Conservation (phyloP, 179 eudicot genomes). For the Beta corolliflora region DNA sequence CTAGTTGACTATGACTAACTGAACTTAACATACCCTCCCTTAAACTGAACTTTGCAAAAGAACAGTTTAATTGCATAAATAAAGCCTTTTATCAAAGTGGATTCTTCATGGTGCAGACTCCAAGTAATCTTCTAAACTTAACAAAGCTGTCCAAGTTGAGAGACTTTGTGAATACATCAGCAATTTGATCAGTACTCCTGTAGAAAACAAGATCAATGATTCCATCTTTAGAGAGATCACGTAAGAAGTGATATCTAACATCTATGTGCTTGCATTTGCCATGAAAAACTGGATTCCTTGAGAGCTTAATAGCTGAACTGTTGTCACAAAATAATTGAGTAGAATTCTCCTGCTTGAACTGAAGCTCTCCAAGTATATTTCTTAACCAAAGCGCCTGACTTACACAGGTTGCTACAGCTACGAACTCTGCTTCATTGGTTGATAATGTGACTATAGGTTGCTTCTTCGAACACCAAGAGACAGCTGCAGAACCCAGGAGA, state of each 20-base stretch:
- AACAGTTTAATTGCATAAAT: background rate
- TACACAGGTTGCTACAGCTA: background rate
- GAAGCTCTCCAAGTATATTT: background rate
- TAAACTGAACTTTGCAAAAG: slow-evolving; percentile 5
- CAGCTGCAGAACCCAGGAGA: background rate
- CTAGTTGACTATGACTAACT: no score
- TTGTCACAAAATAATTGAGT: background rate
- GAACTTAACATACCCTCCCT: background rate
- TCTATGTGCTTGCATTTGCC: background rate
- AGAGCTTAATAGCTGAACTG: background rate
- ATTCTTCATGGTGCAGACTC: background rate
- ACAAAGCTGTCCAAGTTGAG: background rate
- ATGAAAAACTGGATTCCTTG: background rate
- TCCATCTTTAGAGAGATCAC: background rate
- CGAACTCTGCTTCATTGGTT: background rate
- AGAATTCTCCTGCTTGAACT: background rate
- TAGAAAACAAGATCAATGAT: no score
- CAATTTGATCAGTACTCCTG: no score
- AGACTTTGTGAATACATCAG: no score
- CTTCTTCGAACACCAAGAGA: background rate
- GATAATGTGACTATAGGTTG: background rate
- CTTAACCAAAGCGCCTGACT: background rate
- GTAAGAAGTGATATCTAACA: background rate
- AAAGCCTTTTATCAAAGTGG: background rate
- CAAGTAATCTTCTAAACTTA: background rate